Base-by-base conservation (phyloP, 106 monocot genomes). In the Cymbidium sinense region DNA sequence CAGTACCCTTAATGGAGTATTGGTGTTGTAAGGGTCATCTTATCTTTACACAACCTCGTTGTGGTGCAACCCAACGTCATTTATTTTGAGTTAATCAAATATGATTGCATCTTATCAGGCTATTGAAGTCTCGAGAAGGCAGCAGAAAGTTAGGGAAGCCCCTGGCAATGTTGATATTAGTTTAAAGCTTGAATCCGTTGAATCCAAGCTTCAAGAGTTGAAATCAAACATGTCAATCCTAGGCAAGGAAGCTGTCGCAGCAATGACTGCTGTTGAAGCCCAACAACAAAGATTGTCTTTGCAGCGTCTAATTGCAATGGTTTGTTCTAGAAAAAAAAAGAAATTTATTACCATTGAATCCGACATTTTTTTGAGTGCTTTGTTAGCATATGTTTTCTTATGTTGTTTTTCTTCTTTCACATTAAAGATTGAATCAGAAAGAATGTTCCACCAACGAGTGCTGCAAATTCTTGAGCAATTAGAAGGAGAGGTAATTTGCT, bases 281-380 rank as follows among this genome's bases (percentile, higher is more conserved):
- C 94, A 98, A 76, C 96, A 98, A 47, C 96, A 98, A 80, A 86
- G 94, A 62, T 78, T 94, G 71, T 90, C 96, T 37, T 82, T 98
- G 31, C 94, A 98, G 69, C 86, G 91, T 36, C 91, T 98, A 79
- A 88, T 94, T 76, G 86, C 90, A 13, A 92, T 98, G 96, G 96
- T 98, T 79, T 72, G 34, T 7, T 72, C n/a, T 47, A 13, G 15
- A 47, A 47, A 47, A 47, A 47, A 47, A 13, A 13, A 15, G 0
- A 23, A 23, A 7, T 8, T 25, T 36, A 9, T 34, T 25, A 36
- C 5, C 15, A 34, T 37, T 70, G 17, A 67, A 2, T 70, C 37
- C 29, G 11, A 70, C 21, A 20, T 70, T 70, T 43, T 43, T 43
- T 23, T 58, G 58, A 23, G 21, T 10, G 23, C 23, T 58, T 23